Conservation (phyloP, 1,139 yeast species). For the Yamadazyma membranifaciens region DNA sequence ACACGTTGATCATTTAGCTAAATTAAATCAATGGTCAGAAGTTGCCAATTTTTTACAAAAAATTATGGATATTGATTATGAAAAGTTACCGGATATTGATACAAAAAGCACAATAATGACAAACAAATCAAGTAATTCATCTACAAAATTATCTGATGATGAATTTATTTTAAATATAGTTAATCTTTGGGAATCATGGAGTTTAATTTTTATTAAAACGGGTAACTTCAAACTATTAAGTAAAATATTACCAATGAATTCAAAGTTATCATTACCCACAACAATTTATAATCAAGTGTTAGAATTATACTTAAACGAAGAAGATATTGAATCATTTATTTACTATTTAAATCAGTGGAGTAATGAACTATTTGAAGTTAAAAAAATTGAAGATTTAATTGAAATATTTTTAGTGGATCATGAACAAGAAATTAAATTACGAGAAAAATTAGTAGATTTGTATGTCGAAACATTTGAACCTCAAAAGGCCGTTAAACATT, state of each 20-base stretch:
- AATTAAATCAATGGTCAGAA: constrained; percentile 51
- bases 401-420: constrained; percentile 38
- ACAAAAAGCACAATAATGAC: constrained; percentile 29
- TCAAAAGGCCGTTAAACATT: constrained; percentile 60
- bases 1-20: constrained; percentile 58
- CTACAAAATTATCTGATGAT: constrained; percentile 24
- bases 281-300: constrained; percentile 54
- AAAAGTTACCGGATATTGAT: constrained; percentile 30
- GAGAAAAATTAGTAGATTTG: constrained; percentile 54
- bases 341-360: constrained; percentile 59
- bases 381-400: constrained; percentile 42
- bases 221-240: constrained; percentile 50
- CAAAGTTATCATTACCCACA: constrained; percentile 35
- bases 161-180: constrained; percentile 29
- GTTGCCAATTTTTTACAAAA: constrained; percentile 52
- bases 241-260: constrained; percentile 49
- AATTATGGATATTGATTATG: constrained; percentile 35
- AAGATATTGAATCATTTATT: constrained; percentile 31
- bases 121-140: constrained; percentile 8
- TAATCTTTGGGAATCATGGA: constrained; percentile 69
- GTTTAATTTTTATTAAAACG: constrained; percentile 51
- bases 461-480: constrained; percentile 61
- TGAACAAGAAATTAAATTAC: constrained; percentile 23
- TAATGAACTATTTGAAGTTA: constrained; percentile 49
- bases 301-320: constrained; percentile 41